Conservation (phyloP, 345 rosid genomes). For the Rhizophora mangle region DNA sequence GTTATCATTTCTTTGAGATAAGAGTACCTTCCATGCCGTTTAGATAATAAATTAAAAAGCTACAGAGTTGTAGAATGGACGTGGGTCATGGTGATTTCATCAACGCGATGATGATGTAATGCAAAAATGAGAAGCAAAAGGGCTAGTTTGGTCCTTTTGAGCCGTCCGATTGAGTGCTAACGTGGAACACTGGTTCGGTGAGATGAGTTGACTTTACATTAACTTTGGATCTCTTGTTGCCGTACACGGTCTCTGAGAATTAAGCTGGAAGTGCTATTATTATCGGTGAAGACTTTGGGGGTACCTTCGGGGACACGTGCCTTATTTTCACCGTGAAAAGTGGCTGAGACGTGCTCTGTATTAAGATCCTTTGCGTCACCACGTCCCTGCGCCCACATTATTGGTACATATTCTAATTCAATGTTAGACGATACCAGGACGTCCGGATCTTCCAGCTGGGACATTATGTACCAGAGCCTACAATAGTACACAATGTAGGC, state of each 20-base stretch:
- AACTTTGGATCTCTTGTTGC: conserved; percentile 1
- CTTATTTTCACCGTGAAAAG: background rate
- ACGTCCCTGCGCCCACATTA: conserved; percentile 17
- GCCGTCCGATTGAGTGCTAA: conserved; percentile 1
- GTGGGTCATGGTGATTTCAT: background rate
- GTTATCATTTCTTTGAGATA: too few relatives aligned
- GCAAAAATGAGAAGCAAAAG: background rate
- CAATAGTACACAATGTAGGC: background rate
- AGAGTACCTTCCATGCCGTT: too few relatives aligned
- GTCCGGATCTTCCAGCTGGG: background rate
- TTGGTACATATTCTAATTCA: background rate
- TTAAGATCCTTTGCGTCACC: background rate
- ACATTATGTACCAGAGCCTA: background rate
- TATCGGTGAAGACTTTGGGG: background rate
- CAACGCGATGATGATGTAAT: background rate
- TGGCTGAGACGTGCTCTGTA: conserved; percentile 9
- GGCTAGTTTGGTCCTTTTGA: conserved; percentile 20
- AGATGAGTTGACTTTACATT: conserved; percentile 20
- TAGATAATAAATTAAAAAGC: background rate
- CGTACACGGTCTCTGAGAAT: background rate
- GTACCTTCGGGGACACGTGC: conserved; percentile 4
- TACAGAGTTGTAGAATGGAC: background rate
- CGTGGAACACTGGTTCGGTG: conserved; percentile 5
- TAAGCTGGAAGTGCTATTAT: background rate
- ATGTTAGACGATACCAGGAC: background rate